Conservation (phyloP, 2,329 filamentous ascomycete genomes). For the Paecilomyces sp. region DNA sequence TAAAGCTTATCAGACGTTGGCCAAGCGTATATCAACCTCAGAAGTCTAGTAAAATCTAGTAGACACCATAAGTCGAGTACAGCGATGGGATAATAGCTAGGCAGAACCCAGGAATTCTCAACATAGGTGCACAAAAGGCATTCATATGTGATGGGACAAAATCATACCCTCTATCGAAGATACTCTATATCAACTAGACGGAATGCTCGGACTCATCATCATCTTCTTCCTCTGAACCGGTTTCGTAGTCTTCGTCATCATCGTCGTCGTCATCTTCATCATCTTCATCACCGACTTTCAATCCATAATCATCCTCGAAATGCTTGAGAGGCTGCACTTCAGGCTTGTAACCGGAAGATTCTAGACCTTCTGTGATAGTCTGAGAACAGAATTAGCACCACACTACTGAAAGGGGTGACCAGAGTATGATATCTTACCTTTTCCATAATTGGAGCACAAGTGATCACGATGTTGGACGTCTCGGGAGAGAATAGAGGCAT, state of each 20-base stretch:
- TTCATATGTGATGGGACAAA: background rate
- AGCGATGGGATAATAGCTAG: too few species aligned
- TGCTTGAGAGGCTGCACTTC: conserved; percentile 65
- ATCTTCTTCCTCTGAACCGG: conserved; percentile 42
- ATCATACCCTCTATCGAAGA: background rate
- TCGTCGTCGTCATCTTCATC: conserved; percentile 52
- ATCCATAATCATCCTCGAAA: conserved; percentile 86
- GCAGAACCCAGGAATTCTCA: too few species aligned
- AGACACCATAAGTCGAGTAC: too few species aligned
- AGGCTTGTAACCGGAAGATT: conserved; percentile 69
- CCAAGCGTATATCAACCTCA: too few species aligned
- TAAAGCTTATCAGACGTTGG: too few species aligned
- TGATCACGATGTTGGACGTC: conserved; percentile 78
- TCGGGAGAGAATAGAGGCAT: conserved; percentile 73
- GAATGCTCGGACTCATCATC: conserved; percentile 36
- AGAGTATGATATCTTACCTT: conserved; percentile 54
- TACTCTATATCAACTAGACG: background rate
- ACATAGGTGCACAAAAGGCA: background rate
- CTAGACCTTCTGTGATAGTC: conserved; percentile 69
- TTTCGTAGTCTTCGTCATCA: conserved; percentile 35
- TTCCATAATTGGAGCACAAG: conserved; percentile 76
- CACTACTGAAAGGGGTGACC: too few species aligned
- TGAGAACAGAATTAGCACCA: conserved; percentile 31
- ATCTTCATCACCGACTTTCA: conserved; percentile 57
- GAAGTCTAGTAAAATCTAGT: too few species aligned